Conservation (phyloP, 768 basidiomycete species). For the Leccinum ochraceum region DNA sequence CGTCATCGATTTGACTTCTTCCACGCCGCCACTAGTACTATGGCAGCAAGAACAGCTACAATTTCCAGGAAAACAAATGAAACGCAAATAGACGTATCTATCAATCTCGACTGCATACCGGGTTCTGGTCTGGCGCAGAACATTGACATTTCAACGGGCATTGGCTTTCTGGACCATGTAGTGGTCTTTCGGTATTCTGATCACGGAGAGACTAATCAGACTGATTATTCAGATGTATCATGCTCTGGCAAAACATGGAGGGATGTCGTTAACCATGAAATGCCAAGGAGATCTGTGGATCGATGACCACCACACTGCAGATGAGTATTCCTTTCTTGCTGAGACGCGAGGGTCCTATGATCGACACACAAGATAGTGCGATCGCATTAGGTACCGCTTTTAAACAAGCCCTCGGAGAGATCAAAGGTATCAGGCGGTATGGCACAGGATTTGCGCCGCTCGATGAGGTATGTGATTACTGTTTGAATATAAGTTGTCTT, state of each 20-base stretch:
- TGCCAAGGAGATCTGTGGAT: conserved; percentile 97
- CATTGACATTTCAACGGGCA: conserved; percentile 89
- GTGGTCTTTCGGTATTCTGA: conserved; percentile 17
- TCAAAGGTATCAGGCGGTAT: conserved; percentile 91
- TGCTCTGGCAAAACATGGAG: conserved; percentile 95
- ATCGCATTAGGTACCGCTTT: conserved; percentile 89
- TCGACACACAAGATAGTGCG: conserved; percentile 75
- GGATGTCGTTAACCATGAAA: conserved; percentile 87
- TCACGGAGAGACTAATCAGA: conserved; percentile 1
- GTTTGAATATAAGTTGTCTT: conserved; percentile 3
- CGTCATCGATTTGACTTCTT: background rate
- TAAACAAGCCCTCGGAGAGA: conserved; percentile 92
- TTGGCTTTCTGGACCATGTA: conserved; percentile 99
- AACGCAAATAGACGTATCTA: conserved; percentile 80
- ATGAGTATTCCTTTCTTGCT: conserved; percentile 56
- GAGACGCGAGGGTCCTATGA: conserved; percentile 18
- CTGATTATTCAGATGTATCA: conserved; percentile 80
- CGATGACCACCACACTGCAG: conserved; percentile 99
- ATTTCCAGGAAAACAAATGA: conserved; percentile 87
- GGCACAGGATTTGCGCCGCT: conserved; percentile 96
- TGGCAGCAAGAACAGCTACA: conserved; percentile 59
- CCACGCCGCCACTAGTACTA: conserved; percentile 2
- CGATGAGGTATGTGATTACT: conserved; percentile 71
- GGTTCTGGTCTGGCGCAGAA: conserved; percentile 61
- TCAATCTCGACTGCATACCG: conserved; percentile 80